A percentile compares a stretch with the other conserved stretches of the same genome.
These are phyloP conservation scores for Solanum gandarillasii DNA, from an alignment of 257 asterid species.

Conservation along the genomic window DNA sequence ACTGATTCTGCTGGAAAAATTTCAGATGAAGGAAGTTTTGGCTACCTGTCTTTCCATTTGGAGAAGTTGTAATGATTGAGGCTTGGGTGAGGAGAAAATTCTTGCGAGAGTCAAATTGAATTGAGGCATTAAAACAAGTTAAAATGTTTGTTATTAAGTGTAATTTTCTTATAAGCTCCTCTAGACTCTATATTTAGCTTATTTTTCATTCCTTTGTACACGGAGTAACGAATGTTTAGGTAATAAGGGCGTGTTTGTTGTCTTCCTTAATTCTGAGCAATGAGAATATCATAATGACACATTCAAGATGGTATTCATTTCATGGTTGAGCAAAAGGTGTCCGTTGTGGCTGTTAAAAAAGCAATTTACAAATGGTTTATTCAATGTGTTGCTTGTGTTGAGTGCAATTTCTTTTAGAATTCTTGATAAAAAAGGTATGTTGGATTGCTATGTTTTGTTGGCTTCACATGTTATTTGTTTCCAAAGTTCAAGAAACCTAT, in stretches of 20 bases:
- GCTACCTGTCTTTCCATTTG: no score
- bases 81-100: neutral
- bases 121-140: neutral
- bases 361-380: neutral
- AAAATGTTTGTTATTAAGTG: neutral
- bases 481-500: neutral
- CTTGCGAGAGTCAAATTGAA: neutral
- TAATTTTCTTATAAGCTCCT: neutral
- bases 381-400: neutral
- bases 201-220: neutral
- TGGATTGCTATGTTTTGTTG: neutral
- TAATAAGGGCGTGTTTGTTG: neutral
- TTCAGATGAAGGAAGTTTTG: neutral
- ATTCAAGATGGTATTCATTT: neutral
- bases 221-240: neutral
- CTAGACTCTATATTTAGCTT: neutral
- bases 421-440: neutral
- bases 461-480: neutral
- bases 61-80: neutral
- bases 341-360: neutral
- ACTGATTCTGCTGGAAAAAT: neutral
- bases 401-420: neutral
- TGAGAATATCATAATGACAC: neutral
- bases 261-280: neutral
- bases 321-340: neutral